Base-by-base conservation (phyloP, 345 rosid species). In the Microthlaspi erraticum region DNA sequence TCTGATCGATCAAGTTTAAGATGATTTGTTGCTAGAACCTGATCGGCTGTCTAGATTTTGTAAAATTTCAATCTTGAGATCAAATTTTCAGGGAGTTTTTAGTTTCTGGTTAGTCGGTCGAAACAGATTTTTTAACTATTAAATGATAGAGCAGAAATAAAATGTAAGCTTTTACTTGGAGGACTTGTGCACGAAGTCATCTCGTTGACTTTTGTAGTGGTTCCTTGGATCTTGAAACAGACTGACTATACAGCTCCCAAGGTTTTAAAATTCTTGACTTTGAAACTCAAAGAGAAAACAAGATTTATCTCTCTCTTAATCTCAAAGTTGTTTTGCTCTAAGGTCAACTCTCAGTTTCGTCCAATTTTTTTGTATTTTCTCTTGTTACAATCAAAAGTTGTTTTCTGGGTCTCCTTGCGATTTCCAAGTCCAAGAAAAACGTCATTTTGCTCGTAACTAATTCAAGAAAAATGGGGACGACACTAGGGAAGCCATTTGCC, bases 391-490 rank as follows among this genome's bases (percentile, higher is more conserved):
- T 45, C 29, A 6, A 6, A 32, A 51, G 7, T 12, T 51, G 2
- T 2, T 20, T 36, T 50, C 23, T 5, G 11, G 43, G 9, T 55
- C 26, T 66, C 20, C 53, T n/a, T 38, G 39, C 34, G 44, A 9
- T 32, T 41, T 42, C 37, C 18, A 60, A n/a, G 32, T 46, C 41
- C 12, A 54, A 54, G 5, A 34, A 19, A 18, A 41, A 58, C n/a
- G 58, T 26, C 32, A 9, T 5, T 6, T 31, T 38, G 20, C 0
- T 50, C 29, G 2, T 46, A 45, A 49, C 60, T 12, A 11, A 42
- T 12, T 11, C 58, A 31, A 55, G 73, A 38, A 50, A 23, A 23
- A 74, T 74, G 73, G 73, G 78, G 62, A 52, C 19, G 37, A 51
- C 66, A 3, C 10, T 57, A 5, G 72, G 54, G 16, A 74, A 66